phyloP scores from a whole-genome alignment of 163 green algal species.

The Trebouxia gelatinosa region DNA sequence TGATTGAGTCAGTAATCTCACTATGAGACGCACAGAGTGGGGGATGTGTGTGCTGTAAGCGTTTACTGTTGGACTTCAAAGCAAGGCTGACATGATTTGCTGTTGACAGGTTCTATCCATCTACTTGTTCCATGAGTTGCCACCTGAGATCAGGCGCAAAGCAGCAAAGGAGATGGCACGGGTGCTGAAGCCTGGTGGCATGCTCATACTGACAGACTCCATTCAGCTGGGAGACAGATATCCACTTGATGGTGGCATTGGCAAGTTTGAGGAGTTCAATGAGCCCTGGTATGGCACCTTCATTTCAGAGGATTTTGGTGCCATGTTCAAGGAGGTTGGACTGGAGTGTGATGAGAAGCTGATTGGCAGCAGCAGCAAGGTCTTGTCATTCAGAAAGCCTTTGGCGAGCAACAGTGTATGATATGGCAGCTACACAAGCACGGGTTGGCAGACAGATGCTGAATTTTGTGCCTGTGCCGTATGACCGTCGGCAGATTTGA shows the following conservation, averaged over 20 bases:
- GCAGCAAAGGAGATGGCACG: slow-evolving; percentile 60
- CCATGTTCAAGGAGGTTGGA: slow-evolving; percentile 63
- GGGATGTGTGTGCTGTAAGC: too few species aligned
- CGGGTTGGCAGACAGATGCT: too few species aligned
- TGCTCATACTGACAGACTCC: slow-evolving; percentile 49
- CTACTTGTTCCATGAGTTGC: slow-evolving; percentile 95
- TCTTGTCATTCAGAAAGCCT: slow-evolving; percentile 6
- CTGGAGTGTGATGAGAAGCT: slow-evolving; percentile 69
- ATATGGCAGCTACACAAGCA: too few species aligned
- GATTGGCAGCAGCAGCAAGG: slow-evolving; percentile 66
- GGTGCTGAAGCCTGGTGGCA: slow-evolving; percentile 66
- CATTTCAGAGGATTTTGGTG: slow-evolving; percentile 62
- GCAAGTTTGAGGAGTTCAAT: slow-evolving; percentile 70
- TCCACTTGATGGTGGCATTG: slow-evolving; percentile 48
- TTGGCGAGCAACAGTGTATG: too few species aligned
- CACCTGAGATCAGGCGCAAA: slow-evolving; percentile 46
- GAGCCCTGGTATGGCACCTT: slow-evolving; percentile 50
- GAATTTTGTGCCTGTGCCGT: too few species aligned
- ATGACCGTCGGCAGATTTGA: too few species aligned
- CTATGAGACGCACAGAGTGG: too few species aligned
- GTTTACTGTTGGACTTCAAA: too few species aligned
- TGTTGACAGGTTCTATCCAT: slow-evolving; percentile 65
- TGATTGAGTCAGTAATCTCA: too few species aligned
- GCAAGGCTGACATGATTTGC: too few species aligned
- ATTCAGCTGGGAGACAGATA: slow-evolving; percentile 62